These are phyloP conservation scores for Macrocybe gigantea DNA, from an alignment of 768 basidiomycete genomes.

Conservation along the genomic window DNA sequence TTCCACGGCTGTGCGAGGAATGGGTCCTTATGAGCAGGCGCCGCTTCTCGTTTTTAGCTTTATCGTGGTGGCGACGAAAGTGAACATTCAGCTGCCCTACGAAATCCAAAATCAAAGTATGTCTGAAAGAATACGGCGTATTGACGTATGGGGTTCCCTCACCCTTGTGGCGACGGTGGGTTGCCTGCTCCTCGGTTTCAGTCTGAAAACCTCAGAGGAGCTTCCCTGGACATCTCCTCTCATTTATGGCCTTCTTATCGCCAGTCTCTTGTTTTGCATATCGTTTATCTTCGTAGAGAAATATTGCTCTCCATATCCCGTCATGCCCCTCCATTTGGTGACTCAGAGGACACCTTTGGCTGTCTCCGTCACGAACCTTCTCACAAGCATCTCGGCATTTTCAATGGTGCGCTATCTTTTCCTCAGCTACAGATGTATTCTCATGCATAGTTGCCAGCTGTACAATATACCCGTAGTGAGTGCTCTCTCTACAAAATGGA, in stretches of 20 bases:
- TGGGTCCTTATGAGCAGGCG: constrained; percentile 38
- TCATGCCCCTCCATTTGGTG: constrained; percentile 83
- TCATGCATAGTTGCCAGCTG: constrained; percentile 34
- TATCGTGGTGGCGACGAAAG: constrained; percentile 65
- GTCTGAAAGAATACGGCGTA: constrained; percentile 63
- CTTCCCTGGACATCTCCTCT: constrained; percentile 70
- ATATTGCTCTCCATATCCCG: constrained; percentile 72
- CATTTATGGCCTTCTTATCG: constrained; percentile 59
- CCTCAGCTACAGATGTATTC: constrained; percentile 12
- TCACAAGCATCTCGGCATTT: constrained; percentile 72
- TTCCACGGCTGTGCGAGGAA: neutral
- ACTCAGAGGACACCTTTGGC: constrained; percentile 76
- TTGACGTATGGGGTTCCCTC: constrained; percentile 81
- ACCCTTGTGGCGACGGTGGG: constrained; percentile 72
- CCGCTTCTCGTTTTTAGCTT: constrained; percentile 73
- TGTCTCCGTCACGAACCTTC: constrained; percentile 74
- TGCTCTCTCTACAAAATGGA: constrained; percentile 3
- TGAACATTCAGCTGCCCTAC: constrained; percentile 71
- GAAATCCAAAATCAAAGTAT: constrained; percentile 54
- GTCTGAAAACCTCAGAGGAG: constrained; percentile 73
- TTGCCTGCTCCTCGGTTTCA: constrained; percentile 69
- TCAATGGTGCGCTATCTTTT: constrained; percentile 52
- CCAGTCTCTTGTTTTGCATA: constrained; percentile 46
- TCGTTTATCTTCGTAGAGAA: constrained; percentile 79
- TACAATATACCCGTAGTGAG: constrained; percentile 82